These are phyloP conservation scores for Corylus americana DNA, from an alignment of 306 rosid genomes.

Conservation along the genomic window DNA sequence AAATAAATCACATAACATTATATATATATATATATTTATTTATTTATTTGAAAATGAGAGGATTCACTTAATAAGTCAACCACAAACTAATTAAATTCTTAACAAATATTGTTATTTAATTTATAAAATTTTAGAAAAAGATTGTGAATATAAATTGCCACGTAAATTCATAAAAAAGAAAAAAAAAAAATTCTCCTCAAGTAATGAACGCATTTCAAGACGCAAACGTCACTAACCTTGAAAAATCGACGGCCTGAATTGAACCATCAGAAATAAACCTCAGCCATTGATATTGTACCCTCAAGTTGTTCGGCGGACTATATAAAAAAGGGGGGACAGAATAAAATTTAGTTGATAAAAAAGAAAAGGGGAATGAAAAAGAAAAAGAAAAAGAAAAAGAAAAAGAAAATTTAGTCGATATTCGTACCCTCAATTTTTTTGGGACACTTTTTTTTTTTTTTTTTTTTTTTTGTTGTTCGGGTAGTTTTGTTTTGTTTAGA, in stretches of 20 bases:
- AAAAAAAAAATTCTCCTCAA: background rate
- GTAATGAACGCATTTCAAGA: background rate
- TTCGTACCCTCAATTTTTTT: background rate
- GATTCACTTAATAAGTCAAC: too few relatives aligned
- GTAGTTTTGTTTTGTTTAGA: slow-evolving; percentile 19
- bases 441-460: slow-evolving; percentile 8
- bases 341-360: background rate
- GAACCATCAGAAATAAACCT: slow-evolving; percentile 5
- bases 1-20: too few relatives aligned
- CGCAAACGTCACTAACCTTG: background rate
- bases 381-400: background rate
- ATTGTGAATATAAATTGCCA: too few relatives aligned
- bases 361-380: background rate
- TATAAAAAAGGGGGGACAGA: slow-evolving; percentile 8
- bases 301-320: slow-evolving; percentile 37
- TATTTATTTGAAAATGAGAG: too few relatives aligned
- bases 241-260: background rate
- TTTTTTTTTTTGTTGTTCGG: slow-evolving; percentile 3
- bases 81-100: too few relatives aligned
- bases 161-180: too few relatives aligned
- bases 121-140: too few relatives aligned
- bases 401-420: background rate
- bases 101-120: too few relatives aligned
- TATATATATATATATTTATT: too few relatives aligned
- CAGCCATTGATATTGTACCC: slow-evolving; percentile 2